Evolutionary conservation across 441 rosid species (phyloP).

Genomic region (Gossypium lobatum): DNA sequence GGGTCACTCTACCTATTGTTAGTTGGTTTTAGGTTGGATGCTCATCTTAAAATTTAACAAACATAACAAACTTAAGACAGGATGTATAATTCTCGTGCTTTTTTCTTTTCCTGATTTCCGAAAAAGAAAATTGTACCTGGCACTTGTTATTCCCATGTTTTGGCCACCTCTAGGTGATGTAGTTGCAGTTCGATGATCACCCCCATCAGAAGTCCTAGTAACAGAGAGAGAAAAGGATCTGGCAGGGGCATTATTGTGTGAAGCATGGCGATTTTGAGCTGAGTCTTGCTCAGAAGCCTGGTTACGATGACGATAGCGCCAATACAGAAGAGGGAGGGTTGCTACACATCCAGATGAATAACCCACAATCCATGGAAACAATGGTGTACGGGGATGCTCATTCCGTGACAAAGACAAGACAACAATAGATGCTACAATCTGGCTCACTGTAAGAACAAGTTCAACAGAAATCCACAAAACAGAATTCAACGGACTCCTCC

Average conservation of each 20-base stretch:
- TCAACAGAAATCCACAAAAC: conserved; percentile 89
- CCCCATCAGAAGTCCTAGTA: conserved; percentile 57
- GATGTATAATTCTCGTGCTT: not conserved
- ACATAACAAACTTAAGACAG: not conserved
- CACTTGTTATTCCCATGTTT: conserved; percentile 34
- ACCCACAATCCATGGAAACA: conserved; percentile 83
- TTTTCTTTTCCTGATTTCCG: not conserved
- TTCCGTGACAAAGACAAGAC: conserved; percentile 68
- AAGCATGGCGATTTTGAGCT: conserved; percentile 44
- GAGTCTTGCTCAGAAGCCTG: conserved; percentile 57
- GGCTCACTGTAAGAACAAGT: conserved; percentile 69
- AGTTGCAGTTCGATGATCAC: conserved; percentile 36
- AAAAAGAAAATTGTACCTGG: conserved; percentile 39
- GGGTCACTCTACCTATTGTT: not conserved
- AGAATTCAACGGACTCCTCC: conserved; percentile 88
- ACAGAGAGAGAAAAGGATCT: conserved; percentile 69
- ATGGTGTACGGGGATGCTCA: conserved; percentile 78
- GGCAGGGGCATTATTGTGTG: conserved; percentile 61
- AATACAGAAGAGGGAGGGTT: conserved; percentile 79
- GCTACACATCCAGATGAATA: conserved; percentile 94
- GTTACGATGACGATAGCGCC: conserved; percentile 70
- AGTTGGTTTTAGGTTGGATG: not conserved
- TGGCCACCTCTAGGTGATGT: conserved; percentile 51
- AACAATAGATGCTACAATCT: conserved; percentile 73
- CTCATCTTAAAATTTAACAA: not conserved